Conservation (phyloP, 805 yeast genomes). For the Pichia deserticola region DNA sequence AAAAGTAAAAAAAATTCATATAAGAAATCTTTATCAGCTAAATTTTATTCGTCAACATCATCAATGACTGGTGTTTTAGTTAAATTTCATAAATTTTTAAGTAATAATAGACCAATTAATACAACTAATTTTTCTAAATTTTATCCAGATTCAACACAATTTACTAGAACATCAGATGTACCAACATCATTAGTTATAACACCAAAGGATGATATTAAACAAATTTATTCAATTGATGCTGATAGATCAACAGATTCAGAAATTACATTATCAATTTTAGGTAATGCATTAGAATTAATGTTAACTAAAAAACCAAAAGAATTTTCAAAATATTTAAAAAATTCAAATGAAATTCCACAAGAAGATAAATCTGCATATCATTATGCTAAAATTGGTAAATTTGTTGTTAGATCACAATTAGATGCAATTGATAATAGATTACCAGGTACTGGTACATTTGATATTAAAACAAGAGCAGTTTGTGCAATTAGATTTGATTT, state of each 20-base stretch:
- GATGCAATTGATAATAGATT: constrained; percentile 72
- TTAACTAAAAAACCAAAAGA: constrained; percentile 53
- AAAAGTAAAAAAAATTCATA: not conserved
- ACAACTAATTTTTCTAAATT: constrained; percentile 37
- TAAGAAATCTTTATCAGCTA: constrained; percentile 14
- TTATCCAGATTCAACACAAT: constrained; percentile 31
- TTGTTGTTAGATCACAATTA: constrained; percentile 82
- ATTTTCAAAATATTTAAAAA: constrained; percentile 34
- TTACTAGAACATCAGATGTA: constrained; percentile 37
- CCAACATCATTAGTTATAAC: constrained; percentile 56
- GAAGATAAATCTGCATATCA: constrained; percentile 41
- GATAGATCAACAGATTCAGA: constrained; percentile 65
- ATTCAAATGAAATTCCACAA: constrained; percentile 5
- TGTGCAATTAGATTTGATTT: constrained; percentile 78
- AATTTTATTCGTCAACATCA: constrained; percentile 75
- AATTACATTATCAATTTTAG: constrained; percentile 62
- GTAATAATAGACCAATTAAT: constrained; percentile 51
- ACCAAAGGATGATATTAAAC: constrained; percentile 24
- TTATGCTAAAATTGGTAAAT: constrained; percentile 59
- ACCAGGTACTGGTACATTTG: constrained; percentile 91
- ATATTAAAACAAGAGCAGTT: constrained; percentile 86
- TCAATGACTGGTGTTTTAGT: constrained; percentile 73
- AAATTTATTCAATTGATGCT: constrained; percentile 55
- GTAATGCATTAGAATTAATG: constrained; percentile 71
- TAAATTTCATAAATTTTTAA: constrained; percentile 67